Conservation (phyloP, 2,329 filamentous ascomycete species). For the Ophiostoma tasmaniense region DNA sequence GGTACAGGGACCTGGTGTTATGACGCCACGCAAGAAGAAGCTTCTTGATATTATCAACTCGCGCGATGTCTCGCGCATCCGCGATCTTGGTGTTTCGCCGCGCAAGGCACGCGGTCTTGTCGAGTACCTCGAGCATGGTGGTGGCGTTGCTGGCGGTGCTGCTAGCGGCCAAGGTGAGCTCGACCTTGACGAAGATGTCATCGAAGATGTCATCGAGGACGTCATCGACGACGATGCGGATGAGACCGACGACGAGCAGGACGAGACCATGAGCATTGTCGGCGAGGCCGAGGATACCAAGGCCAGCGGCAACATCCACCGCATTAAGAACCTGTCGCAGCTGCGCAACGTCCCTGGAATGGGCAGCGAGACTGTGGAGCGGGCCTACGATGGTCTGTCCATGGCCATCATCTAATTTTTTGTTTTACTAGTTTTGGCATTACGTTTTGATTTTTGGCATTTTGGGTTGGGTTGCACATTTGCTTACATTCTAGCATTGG, state of each 20-base stretch:
- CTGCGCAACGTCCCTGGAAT: slow-evolving; percentile 44
- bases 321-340: slow-evolving; percentile 42
- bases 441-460: too few relatives aligned
- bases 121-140: background rate
- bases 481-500: background rate
- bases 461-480: background rate
- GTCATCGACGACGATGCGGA: background rate
- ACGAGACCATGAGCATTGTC: background rate
- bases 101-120: slow-evolving; percentile 25
- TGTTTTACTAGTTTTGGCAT: background rate
- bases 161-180: background rate
- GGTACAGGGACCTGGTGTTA: slow-evolving; percentile 20
- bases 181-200: background rate
- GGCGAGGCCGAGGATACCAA: background rate
- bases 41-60: slow-evolving; percentile 67
- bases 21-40: slow-evolving; percentile 48
- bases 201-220: background rate
- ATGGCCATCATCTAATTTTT: background rate
- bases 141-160: background rate
- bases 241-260: slow-evolving; percentile 11
- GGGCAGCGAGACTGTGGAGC: background rate
- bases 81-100: background rate
- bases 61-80: slow-evolving; percentile 43
- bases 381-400: slow-evolving; percentile 33
- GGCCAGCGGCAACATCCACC: slow-evolving; percentile 11